Conservation (phyloP, 2,329 filamentous ascomycete genomes). For the Botrytis cinerea region DNA sequence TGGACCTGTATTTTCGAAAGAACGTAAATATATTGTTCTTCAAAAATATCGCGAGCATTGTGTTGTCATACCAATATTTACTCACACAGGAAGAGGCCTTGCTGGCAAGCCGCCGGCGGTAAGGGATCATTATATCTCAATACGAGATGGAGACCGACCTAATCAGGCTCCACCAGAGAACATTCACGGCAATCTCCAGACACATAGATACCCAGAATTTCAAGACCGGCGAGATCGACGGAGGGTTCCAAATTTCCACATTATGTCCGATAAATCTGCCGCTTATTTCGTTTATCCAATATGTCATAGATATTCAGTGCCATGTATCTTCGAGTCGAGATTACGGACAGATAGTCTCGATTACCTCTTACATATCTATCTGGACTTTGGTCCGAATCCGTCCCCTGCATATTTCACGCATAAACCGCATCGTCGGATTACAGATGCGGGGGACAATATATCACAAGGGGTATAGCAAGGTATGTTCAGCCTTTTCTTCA, state of each 20-base stretch:
- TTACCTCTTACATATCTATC: slow-evolving; percentile 1
- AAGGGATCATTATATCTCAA: not conserved
- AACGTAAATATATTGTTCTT: not conserved
- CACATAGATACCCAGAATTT: not conserved
- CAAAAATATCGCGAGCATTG: not conserved
- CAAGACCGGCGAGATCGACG: not conserved
- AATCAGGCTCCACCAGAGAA: not conserved
- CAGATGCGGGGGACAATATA: not conserved
- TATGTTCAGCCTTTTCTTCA: not conserved
- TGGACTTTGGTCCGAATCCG: not conserved
- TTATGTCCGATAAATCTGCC: not conserved
- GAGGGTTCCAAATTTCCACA: not conserved
- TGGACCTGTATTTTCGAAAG: not conserved
- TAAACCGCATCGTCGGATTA: not conserved
- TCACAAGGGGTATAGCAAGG: not conserved
- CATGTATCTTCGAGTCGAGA: not conserved
- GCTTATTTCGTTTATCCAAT: not conserved
- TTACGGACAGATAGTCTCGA: not conserved
- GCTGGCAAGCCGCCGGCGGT: not conserved
- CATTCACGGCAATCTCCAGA: not conserved
- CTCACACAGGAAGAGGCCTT: not conserved
- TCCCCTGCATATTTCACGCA: not conserved
- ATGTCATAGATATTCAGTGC: not conserved
- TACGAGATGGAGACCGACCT: not conserved
- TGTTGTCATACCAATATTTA: slow-evolving; percentile 8